phyloP scores from a whole-genome alignment of 768 basidiomycete genomes.

The Lentinus tigrinus region DNA sequence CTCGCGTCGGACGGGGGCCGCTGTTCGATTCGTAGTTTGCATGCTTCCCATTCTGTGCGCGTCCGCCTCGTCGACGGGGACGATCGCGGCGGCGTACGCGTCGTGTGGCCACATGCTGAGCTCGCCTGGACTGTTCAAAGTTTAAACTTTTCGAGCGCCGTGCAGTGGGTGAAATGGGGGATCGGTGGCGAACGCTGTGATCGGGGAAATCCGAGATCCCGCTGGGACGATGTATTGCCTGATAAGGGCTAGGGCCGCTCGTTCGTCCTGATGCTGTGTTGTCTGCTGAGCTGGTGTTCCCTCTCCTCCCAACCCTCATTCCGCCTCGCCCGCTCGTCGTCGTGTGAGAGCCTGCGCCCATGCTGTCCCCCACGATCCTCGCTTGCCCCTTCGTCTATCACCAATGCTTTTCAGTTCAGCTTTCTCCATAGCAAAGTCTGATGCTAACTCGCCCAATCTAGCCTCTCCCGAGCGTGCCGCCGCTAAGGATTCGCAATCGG shows the following conservation, averaged over 20 bases:
- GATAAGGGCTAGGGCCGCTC: not conserved
- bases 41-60: not conserved
- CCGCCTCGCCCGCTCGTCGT: not conserved
- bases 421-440: not conserved
- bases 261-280: not conserved
- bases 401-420: not conserved
- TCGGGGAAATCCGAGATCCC: not conserved
- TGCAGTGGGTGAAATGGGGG: not conserved
- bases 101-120: not conserved
- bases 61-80: not conserved
- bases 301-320: not conserved
- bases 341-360: not conserved
- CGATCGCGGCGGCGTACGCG: not conserved
- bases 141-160: conserved; percentile 11
- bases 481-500: conserved; percentile 7
- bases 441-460: not conserved
- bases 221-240: not conserved
- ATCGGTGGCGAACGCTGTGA: not conserved
- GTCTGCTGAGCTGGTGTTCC: not conserved
- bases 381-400: not conserved
- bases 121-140: not conserved
- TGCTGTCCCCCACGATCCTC: not conserved
- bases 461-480: conserved; percentile 13
- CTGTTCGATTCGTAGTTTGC: not conserved
- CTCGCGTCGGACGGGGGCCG: not conserved